Evolutionary conservation across 805 yeast genomes (phyloP), one percentile per base, ranked within the genome.

Genomic region (Starmerella lactis-condensi): DNA sequence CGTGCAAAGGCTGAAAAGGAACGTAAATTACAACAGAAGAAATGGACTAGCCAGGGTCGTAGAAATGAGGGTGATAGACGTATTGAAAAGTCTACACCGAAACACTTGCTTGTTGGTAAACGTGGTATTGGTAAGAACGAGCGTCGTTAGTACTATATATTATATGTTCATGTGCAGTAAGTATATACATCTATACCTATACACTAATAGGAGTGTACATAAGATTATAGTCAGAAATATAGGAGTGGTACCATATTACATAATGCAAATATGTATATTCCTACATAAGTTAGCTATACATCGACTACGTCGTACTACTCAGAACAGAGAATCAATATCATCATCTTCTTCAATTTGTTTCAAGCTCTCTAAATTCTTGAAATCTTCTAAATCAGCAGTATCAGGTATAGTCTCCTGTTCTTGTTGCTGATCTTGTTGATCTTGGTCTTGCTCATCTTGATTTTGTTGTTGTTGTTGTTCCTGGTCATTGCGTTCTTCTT

Each of bases 21-120:
- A 59, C 75, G 70, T 51, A 83, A 82, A 64, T 56, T 78, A 47
- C 83, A 78, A 56, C 79, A 93, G 69, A 73, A 93, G 60, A 91
- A 77, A 52, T 72, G 96, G 62, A 79, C 83, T 60, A 74, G 83
- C 63, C 57, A 64, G 50, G 94, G 95, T 26, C 73, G 92, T 58
- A 76, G 72, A 43, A 94, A 96, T 62, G 99, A 89, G 62, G 76
- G 78, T 51, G 99, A 89, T 60, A 74, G 96, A 58, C 93, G 81
- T 55, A 63, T 70, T 35, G 68, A 82, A 33, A 89, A 77, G 31
- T 62, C 78, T 39, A 57, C 78, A 61, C 93, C 95, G 41, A 85
- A 83, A 64, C 98, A 89, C 61, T 65, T 89, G 67, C 77, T 75
- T 64, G 61, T 81, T 48, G 99, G 99, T 61, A 89, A 89, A 68